These are phyloP conservation scores for Puccinia triticina DNA, from an alignment of 1,284 basidiomycete genomes.

Conservation along the genomic window DNA sequence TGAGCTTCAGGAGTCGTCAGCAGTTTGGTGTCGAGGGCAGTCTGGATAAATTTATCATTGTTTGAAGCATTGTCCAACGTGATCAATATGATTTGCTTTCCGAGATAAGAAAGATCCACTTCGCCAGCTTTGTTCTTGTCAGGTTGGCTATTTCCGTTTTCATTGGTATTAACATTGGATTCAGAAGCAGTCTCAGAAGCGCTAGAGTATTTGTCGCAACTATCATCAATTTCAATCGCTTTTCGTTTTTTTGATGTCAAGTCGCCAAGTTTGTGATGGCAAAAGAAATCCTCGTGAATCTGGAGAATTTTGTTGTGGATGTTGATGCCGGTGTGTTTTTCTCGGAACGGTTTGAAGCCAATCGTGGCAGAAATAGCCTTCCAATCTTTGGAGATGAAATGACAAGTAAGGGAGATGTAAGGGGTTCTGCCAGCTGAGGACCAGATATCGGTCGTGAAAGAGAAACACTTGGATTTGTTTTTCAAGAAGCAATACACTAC, in stretches of 20 bases:
- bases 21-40: background rate
- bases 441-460: slow-evolving; percentile 16
- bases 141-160: background rate
- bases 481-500: too few species aligned
- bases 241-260: background rate
- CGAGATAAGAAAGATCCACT: background rate
- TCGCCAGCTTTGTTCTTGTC: background rate
- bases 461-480: background rate
- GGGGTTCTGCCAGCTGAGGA: slow-evolving; percentile 8
- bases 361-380: background rate
- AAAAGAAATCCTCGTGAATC: too few species aligned
- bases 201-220: background rate
- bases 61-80: slow-evolving; percentile 1
- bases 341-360: slow-evolving; percentile 14
- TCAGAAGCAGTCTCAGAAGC: background rate
- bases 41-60: background rate
- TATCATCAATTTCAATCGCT: background rate
- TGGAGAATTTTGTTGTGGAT: too few species aligned
- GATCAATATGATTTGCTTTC: too few species aligned
- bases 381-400: slow-evolving; percentile 11
- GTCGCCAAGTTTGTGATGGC: too few species aligned
- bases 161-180: background rate
- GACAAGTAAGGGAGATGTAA: slow-evolving; percentile 7
- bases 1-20: background rate
- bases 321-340: too few species aligned